Evolutionary conservation across 2,329 filamentous ascomycete species (phyloP).

Genomic region (Paecilomyces niveus): DNA sequence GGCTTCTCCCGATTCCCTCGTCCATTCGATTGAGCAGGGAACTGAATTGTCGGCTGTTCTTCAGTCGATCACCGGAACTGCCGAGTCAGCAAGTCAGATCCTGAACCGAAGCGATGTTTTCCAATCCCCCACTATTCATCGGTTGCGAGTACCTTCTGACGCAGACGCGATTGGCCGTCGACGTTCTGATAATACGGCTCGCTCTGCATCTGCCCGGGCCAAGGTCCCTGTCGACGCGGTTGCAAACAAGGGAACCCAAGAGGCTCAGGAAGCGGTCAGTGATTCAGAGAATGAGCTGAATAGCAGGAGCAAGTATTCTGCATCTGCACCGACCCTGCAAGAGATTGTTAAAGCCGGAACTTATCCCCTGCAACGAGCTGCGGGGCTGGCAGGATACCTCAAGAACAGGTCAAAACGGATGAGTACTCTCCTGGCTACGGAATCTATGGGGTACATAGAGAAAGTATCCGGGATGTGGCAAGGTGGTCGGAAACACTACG

Average conservation of each 20-base stretch:
- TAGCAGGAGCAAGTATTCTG: conserved; percentile 12
- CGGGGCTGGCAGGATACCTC: conserved; percentile 74
- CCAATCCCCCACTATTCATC: conserved; percentile 62
- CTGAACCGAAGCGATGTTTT: conserved; percentile 83
- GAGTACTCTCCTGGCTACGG: conserved; percentile 73
- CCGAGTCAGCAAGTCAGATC: conserved; percentile 83
- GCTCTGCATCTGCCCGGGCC: conserved; percentile 17
- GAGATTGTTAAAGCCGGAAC: conserved; percentile 56
- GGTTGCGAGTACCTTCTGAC: conserved; percentile 21
- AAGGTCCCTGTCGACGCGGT: conserved; percentile 11
- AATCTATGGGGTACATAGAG: conserved; percentile 93
- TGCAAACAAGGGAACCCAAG: conserved; percentile 7
- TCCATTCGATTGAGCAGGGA: conserved; percentile 65
- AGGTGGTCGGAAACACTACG: conserved; percentile 83
- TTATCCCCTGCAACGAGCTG: conserved; percentile 77
- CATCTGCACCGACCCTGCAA: conserved; percentile 48
- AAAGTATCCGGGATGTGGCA: conserved; percentile 98
- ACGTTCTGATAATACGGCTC: conserved; percentile 29
- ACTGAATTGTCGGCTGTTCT: conserved; percentile 65
- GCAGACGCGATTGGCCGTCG: conserved; percentile 19
- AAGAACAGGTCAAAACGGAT: conserved; percentile 72
- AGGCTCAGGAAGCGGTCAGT: conserved; percentile 10
- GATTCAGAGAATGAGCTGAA: conserved; percentile 18
- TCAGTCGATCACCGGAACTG: conserved; percentile 65
- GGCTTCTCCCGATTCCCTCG: conserved; percentile 67